Evolutionary conservation across 768 basidiomycete genomes (phyloP).

Genomic region (Lactarius akahatsu): DNA sequence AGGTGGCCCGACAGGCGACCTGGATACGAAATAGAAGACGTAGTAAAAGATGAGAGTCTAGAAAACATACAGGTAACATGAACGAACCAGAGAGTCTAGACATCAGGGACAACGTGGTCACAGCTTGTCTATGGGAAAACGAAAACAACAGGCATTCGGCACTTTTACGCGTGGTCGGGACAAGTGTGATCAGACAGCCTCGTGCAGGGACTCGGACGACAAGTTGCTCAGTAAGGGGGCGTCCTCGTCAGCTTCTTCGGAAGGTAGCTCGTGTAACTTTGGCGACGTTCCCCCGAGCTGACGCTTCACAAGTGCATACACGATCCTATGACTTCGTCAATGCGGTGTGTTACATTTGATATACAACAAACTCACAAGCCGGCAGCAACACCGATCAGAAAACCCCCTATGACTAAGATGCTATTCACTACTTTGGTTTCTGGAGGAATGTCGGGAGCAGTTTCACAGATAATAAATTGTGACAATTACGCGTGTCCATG

Average conservation of each 20-base stretch:
- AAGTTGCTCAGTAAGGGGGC: slow-evolving; percentile 49
- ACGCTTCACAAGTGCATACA: slow-evolving; percentile 63
- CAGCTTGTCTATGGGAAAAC: background rate
- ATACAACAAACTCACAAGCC: slow-evolving; percentile 55
- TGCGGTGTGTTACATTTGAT: slow-evolving; percentile 1
- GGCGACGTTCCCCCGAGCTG: slow-evolving; percentile 49
- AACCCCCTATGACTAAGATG: slow-evolving; percentile 56
- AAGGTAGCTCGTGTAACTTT: slow-evolving; percentile 53
- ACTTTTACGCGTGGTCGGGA: background rate
- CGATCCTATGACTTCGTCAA: slow-evolving; percentile 46
- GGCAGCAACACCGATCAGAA: slow-evolving; percentile 55
- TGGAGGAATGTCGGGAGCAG: slow-evolving; percentile 32
- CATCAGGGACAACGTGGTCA: background rate
- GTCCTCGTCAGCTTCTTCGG: slow-evolving; percentile 60
- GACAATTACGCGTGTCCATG: slow-evolving; percentile 70
- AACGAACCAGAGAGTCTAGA: background rate
- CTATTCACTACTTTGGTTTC: slow-evolving; percentile 67
- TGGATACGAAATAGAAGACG: slow-evolving; percentile 28
- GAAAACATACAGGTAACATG: slow-evolving; percentile 29
- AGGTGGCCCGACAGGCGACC: slow-evolving; percentile 25
- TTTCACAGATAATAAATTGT: slow-evolving; percentile 6
- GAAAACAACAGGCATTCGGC: background rate
- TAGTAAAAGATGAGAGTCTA: slow-evolving; percentile 34
- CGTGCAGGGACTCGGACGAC: slow-evolving; percentile 31
- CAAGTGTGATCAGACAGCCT: slow-evolving; percentile 16